These are phyloP conservation scores for Dichotomocladium elegans DNA, from an alignment of 371 early-diverging fungal species.

Conservation along the genomic window DNA sequence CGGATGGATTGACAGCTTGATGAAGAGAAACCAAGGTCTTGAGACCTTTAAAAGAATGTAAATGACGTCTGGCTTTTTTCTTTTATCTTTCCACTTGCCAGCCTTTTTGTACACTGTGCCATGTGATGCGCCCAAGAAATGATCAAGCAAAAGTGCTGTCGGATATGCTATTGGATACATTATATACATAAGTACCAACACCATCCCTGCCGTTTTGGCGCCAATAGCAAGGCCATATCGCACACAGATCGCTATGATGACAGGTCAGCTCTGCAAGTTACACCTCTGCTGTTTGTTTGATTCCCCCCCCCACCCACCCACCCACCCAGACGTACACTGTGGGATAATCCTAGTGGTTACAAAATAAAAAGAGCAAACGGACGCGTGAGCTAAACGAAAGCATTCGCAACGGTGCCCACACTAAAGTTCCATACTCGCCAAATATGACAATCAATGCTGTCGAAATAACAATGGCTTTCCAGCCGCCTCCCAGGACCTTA, in stretches of 20 bases:
- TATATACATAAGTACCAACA: conserved; percentile 18
- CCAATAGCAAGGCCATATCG: conserved; percentile 82
- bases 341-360: conserved; percentile 35
- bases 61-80: not conserved
- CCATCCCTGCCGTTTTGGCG: conserved; percentile 57
- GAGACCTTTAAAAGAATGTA: conserved; percentile 48
- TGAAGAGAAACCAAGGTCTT: conserved; percentile 91
- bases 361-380: not conserved
- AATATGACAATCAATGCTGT: conserved; percentile 88
- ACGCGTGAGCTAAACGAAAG: no score
- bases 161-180: conserved; percentile 80
- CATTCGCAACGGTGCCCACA: no score
- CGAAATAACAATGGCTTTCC: conserved; percentile 86
- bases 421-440: conserved; percentile 69
- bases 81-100: conserved; percentile 25
- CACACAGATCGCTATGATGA: conserved; percentile 51
- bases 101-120: conserved; percentile 80
- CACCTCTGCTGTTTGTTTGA: not conserved
- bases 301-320: not conserved
- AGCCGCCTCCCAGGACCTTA: conserved; percentile 71
- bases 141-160: conserved; percentile 75
- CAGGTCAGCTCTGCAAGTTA: not conserved
- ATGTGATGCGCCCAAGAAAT: conserved; percentile 76
- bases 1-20: conserved; percentile 55
- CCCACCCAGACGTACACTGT: conserved; percentile 25